Percentiles rank a stretch among this genome's conserved stretches.
These are phyloP conservation scores for Lasiodiplodia theobromae DNA, from an alignment of 2,329 filamentous ascomycete species.

Conservation along the genomic window DNA sequence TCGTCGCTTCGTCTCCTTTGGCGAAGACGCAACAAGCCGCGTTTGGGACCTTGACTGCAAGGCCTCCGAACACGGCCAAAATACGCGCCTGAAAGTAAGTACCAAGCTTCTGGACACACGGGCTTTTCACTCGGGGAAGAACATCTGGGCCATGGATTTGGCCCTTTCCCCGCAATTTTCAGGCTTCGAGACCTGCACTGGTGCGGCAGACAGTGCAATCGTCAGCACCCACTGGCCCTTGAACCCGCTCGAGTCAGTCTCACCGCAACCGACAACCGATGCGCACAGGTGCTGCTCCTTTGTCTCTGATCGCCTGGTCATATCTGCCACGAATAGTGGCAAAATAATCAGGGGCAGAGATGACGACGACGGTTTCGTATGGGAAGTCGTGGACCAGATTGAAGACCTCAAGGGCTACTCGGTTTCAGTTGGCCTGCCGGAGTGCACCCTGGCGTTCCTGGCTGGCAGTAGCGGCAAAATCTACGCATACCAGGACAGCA, in stretches of 20 bases:
- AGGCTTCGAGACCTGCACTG: slow-evolving; percentile 57
- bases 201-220: slow-evolving; percentile 81
- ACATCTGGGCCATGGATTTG: slow-evolving; percentile 79
- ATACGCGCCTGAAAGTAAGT: slow-evolving; percentile 34
- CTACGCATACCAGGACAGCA: slow-evolving; percentile 44
- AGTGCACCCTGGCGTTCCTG: slow-evolving; percentile 51
- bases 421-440: slow-evolving; percentile 49
- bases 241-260: slow-evolving; percentile 12
- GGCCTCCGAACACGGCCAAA: background rate
- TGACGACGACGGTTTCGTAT: slow-evolving; percentile 30
- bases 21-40: slow-evolving; percentile 82
- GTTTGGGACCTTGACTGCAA: slow-evolving; percentile 63
- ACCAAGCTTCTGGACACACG: slow-evolving; percentile 64
- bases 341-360: slow-evolving; percentile 49
- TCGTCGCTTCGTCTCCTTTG: slow-evolving; percentile 72
- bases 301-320: slow-evolving; percentile 13
- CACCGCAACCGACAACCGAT: slow-evolving; percentile 21
- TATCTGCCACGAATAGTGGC: slow-evolving; percentile 62
- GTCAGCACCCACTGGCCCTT: slow-evolving; percentile 33
- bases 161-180: background rate
- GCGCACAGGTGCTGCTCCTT: slow-evolving; percentile 26
- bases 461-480: slow-evolving; percentile 55
- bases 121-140: slow-evolving; percentile 80
- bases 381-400: slow-evolving; percentile 41
- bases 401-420: slow-evolving; percentile 58